Base-by-base conservation (phyloP, 140 eudicot species). In the Artemisia princeps region DNA sequence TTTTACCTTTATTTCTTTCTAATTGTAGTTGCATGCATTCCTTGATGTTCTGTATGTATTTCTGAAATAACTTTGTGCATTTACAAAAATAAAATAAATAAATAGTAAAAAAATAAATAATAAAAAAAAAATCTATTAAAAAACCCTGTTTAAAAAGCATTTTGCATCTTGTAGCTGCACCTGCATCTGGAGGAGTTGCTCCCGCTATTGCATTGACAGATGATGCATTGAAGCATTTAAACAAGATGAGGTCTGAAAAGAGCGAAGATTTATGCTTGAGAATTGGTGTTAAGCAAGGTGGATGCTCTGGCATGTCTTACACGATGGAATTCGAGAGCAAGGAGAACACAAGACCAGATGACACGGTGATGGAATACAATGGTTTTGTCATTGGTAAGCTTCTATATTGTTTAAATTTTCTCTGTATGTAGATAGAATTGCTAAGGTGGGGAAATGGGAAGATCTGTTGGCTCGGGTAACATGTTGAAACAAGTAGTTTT, bases 241-340 rank as follows among this genome's bases (percentile, higher is more conserved):
- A 79, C 55, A 92, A 86, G 74, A 92, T 92, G 94, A 86, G 89
- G 64, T 73, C 94, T 6, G 99, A 88, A 62, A 70, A 72, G 45
- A 77, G 46, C 24, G 84, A 88, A 75, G 96, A 92, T 79, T 69
- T 92, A 55, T 86, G 95, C 67, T 84, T 92, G 58, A 84, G 99
- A 74, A 84, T 92, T 60, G 99, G 99, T 64, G 96, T 92, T 52
- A 92, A 84, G 68, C 99, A 86, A 71, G 99, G 99, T 74, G 99
- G 99, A 64, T 92, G 99, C 72, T 92, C 98, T 0, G 98, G 98
- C 64, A 80, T 92, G 96, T 92, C 99, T 51, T 92, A 88, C 77
- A 86, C 87, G 28, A 86, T 92, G 95, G 96, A 92, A 73, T 92
- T 88, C 22, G 99, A 92, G 78, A 88, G 80, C 81, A 80, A 72